Percentiles rank a stretch among this genome's conserved stretches.
Evolutionary conservation across 2,329 filamentous ascomycete genomes (phyloP).

Genomic region (Colletotrichum tamarilloi): DNA sequence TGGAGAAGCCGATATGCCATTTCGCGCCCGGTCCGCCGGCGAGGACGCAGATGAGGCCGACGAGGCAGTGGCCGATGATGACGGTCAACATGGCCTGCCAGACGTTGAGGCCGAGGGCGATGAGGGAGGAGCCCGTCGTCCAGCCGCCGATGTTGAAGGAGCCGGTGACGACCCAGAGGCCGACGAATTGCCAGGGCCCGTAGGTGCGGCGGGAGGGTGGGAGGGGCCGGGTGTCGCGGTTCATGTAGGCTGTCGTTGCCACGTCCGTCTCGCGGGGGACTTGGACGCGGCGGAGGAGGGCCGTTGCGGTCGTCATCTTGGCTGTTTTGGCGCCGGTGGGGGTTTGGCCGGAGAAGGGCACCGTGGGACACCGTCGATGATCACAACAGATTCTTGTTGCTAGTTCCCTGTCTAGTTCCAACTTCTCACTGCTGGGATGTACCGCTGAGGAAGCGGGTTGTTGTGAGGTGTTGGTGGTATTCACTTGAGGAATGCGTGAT

Average conservation of each 20-base stretch:
- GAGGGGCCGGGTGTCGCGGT: constrained; percentile 44
- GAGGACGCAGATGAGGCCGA: constrained; percentile 41
- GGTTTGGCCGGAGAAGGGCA: not conserved
- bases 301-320: constrained; percentile 10
- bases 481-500: not conserved
- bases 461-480: not conserved
- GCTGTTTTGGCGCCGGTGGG: too few relatives aligned
- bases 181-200: constrained; percentile 46
- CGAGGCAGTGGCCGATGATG: constrained; percentile 39
- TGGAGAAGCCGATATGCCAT: constrained; percentile 44
- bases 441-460: not conserved
- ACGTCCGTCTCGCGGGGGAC: constrained; percentile 40
- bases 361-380: not conserved
- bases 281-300: constrained; percentile 37
- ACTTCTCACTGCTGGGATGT: too few relatives aligned
- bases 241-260: constrained; percentile 41
- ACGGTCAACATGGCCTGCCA: constrained; percentile 43
- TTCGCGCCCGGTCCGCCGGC: constrained; percentile 42
- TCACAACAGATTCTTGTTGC: not conserved
- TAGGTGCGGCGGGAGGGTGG: constrained; percentile 44
- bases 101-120: constrained; percentile 43
- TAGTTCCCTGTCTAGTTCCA: not conserved
- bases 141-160: constrained; percentile 48
- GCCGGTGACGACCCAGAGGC: constrained; percentile 46
- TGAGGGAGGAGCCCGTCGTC: constrained; percentile 44